Evolutionary conservation across 78 protist species (phyloP).

Genomic region (Dictyostelium intermedium): DNA sequence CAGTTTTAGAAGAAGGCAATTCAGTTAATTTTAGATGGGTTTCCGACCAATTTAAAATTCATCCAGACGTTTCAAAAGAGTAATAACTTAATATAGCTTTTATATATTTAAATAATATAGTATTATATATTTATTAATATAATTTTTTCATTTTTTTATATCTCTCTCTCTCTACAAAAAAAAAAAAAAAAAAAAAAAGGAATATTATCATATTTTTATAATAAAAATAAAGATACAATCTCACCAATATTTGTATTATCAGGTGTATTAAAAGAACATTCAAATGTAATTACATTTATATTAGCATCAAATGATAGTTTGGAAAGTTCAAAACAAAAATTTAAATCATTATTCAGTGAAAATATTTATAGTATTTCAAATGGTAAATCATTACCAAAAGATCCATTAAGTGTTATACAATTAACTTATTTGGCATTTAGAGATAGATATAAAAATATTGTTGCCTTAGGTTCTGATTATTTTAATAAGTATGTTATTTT

Average conservation of each 20-base stretch:
- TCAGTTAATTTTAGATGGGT: slow-evolving; percentile 45
- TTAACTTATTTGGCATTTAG: background rate
- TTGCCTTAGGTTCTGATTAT: slow-evolving; percentile 22
- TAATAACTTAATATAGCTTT: background rate
- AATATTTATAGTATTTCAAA: slow-evolving; percentile 50
- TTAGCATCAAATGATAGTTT: slow-evolving; percentile 6
- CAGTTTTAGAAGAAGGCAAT: slow-evolving; percentile 2
- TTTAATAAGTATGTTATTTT: slow-evolving; percentile 24
- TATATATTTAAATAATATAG: background rate
- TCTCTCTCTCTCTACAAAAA: too few species aligned
- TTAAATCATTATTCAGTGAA: background rate
- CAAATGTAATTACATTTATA: background rate
- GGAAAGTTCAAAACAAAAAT: slow-evolving; percentile 29
- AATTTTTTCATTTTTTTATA: background rate
- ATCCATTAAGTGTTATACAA: slow-evolving; percentile 11
- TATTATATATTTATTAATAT: background rate
- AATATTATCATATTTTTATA: slow-evolving; percentile 29
- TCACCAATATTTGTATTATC: slow-evolving; percentile 44
- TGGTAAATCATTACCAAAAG: slow-evolving; percentile 18
- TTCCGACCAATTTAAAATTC: slow-evolving; percentile 21
- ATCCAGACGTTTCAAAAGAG: slow-evolving; percentile 61
- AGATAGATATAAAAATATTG: slow-evolving; percentile 31
- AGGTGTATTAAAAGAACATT: slow-evolving; percentile 33
- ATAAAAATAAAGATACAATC: background rate
- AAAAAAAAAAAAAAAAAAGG: background rate